phyloP scores from a whole-genome alignment of 495 filamentous ascomycete genomes.

The Durotheca rogersii region DNA sequence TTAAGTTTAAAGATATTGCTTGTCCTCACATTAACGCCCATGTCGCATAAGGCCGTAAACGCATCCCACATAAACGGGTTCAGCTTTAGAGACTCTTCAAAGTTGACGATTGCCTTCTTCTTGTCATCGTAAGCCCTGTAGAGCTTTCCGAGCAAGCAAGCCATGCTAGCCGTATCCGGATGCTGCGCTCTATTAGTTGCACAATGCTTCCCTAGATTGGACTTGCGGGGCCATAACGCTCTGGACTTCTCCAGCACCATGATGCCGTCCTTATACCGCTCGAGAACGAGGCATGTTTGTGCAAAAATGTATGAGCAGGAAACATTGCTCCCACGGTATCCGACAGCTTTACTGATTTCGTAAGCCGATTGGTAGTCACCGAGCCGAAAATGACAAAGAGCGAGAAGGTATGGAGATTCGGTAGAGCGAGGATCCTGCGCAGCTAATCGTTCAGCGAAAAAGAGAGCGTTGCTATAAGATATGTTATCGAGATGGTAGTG shows the following conservation, averaged over 20 bases:
- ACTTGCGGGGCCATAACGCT: constrained; percentile 67
- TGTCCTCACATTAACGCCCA: constrained; percentile 74
- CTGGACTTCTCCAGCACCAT: constrained; percentile 74
- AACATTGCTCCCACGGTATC: constrained; percentile 67
- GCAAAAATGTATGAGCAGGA: constrained; percentile 92
- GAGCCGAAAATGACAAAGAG: constrained; percentile 78
- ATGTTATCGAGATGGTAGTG: constrained; percentile 94
- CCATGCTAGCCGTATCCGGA: constrained; percentile 80
- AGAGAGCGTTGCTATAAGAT: constrained; percentile 81
- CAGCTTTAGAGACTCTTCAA: constrained; percentile 80
- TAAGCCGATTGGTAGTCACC: constrained; percentile 67
- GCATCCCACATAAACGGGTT: constrained; percentile 99
- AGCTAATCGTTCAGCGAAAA: constrained; percentile 81
- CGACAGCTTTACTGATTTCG: constrained; percentile 66
- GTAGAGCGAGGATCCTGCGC: constrained; percentile 76
- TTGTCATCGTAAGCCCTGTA: constrained; percentile 78
- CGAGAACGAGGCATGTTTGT: constrained; percentile 78
- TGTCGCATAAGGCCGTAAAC: constrained; percentile 67
- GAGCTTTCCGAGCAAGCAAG: constrained; percentile 82
- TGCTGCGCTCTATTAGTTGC: constrained; percentile 67
- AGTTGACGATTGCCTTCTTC: constrained; percentile 77
- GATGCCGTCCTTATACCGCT: constrained; percentile 76
- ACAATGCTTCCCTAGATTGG: constrained; percentile 71
- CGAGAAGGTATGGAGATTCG: constrained; percentile 79
- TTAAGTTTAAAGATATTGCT: constrained; percentile 82